Evolutionary conservation across 192 early-diverging fungal species (phyloP).

Genomic region (Allomyces macrogynus): DNA sequence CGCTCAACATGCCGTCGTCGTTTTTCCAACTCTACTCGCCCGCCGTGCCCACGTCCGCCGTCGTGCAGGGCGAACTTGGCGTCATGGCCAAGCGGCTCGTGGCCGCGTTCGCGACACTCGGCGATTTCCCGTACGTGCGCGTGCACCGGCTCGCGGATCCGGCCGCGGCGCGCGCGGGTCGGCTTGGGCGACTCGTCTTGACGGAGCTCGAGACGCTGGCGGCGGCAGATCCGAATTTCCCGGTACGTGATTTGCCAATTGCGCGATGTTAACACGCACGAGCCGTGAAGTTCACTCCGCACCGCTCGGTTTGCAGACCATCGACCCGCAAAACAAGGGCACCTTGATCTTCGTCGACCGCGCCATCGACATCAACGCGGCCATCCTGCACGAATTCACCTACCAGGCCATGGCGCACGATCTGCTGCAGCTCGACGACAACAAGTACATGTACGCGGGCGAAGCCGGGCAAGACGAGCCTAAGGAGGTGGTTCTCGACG

Average conservation of each 20-base stretch:
- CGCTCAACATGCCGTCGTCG: conserved; percentile 43
- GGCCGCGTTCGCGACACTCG: conserved; percentile 67
- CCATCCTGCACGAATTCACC: conserved; percentile 93
- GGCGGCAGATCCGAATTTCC: conserved; percentile 40
- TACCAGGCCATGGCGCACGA: conserved; percentile 98
- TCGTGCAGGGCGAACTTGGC: conserved; percentile 17
- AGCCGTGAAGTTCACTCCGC: not conserved
- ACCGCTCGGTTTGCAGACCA: conserved; percentile 10
- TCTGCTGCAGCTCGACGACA: conserved; percentile 47
- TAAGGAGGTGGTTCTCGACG: conserved; percentile 39
- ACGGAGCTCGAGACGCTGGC: conserved; percentile 65
- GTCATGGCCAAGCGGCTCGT: conserved; percentile 43
- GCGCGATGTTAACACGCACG: not conserved
- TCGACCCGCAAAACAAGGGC: conserved; percentile 26
- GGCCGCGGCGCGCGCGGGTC: conserved; percentile 43
- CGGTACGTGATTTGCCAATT: conserved; percentile 11
- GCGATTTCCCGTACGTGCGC: conserved; percentile 80
- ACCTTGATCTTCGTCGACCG: conserved; percentile 79
- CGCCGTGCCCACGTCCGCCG: conserved; percentile 11
- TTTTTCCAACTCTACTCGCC: conserved; percentile 46
- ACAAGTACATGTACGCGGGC: conserved; percentile 38
- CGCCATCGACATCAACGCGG: conserved; percentile 69
- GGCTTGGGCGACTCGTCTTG: conserved; percentile 63
- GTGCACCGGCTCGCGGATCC: conserved; percentile 63
- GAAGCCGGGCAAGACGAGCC: conserved; percentile 19